phyloP scores from a whole-genome alignment of 2,329 filamentous ascomycete genomes.

The Graphilbum sp. region DNA sequence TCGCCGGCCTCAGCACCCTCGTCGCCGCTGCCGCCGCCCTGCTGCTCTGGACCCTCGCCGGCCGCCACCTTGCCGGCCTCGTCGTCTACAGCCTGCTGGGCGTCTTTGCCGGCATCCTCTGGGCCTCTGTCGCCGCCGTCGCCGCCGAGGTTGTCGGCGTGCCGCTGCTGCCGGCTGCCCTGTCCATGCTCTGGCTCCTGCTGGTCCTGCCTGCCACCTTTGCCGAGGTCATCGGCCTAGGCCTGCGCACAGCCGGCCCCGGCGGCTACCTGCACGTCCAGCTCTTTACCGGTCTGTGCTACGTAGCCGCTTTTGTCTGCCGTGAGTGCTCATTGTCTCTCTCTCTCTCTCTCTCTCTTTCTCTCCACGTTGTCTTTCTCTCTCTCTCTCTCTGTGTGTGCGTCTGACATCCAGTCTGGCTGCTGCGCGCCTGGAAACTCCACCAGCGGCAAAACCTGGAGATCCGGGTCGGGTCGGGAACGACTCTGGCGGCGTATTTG shows the following conservation, averaged over 20 bases:
- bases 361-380: too few species aligned
- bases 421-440: constrained; percentile 26
- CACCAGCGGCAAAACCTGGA: constrained; percentile 19
- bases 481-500: constrained; percentile 5
- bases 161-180: constrained; percentile 42
- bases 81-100: constrained; percentile 58
- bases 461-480: constrained; percentile 12
- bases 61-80: constrained; percentile 44
- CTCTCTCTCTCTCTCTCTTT: too few species aligned
- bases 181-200: constrained; percentile 57
- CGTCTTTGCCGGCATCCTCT: constrained; percentile 53
- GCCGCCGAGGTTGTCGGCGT: constrained; percentile 60
- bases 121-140: constrained; percentile 52
- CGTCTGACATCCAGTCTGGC: too few species aligned
- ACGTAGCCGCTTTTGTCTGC: constrained; percentile 34
- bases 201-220: constrained; percentile 57
- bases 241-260: constrained; percentile 25
- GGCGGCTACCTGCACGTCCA: constrained; percentile 35
- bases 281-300: constrained; percentile 46
- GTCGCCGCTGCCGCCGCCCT: constrained; percentile 48
- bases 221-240: constrained; percentile 45
- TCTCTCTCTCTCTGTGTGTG: too few species aligned
- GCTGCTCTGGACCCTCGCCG: constrained; percentile 57
- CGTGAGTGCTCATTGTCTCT: too few species aligned
- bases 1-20: constrained; percentile 49